Conservation (phyloP, 1,284 basidiomycete species). For the Apiotrichum akiyoshidainum region DNA sequence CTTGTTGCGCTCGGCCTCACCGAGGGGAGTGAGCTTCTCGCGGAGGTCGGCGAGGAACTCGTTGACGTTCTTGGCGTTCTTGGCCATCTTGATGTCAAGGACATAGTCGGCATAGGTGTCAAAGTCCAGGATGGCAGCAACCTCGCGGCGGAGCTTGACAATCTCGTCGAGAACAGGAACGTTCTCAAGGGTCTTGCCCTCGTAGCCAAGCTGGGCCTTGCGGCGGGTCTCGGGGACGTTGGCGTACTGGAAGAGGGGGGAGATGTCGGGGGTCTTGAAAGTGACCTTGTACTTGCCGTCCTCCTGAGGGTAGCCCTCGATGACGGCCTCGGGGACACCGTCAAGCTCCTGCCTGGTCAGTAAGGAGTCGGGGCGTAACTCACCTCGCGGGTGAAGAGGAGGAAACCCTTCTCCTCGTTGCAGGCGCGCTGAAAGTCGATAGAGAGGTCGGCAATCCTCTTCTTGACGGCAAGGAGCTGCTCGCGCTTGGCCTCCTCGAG, state of each 20-base stretch:
- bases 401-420: constrained; percentile 24
- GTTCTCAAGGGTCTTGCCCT: constrained; percentile 21
- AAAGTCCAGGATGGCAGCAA: constrained; percentile 19
- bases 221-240: constrained; percentile 21
- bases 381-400: constrained; percentile 17
- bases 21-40: constrained; percentile 20
- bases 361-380: background rate
- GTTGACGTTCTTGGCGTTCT: constrained; percentile 20
- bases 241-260: constrained; percentile 22
- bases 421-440: constrained; percentile 23
- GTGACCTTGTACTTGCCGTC: constrained; percentile 23
- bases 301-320: constrained; percentile 20
- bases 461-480: constrained; percentile 19
- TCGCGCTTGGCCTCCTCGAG: constrained; percentile 19
- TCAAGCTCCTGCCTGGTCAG: constrained; percentile 13
- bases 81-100: constrained; percentile 27
- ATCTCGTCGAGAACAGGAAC: constrained; percentile 19
- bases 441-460: constrained; percentile 18
- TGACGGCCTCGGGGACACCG: constrained; percentile 16
- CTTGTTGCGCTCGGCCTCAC: constrained; percentile 18
- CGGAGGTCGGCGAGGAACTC: constrained; percentile 21
- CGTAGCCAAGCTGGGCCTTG: constrained; percentile 17
- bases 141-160: constrained; percentile 18
- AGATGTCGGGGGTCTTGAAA: constrained; percentile 23
- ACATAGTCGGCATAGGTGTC: constrained; percentile 23